These are phyloP conservation scores for Raphanus sativus DNA, from an alignment of 345 rosid species.

Conservation along the genomic window DNA sequence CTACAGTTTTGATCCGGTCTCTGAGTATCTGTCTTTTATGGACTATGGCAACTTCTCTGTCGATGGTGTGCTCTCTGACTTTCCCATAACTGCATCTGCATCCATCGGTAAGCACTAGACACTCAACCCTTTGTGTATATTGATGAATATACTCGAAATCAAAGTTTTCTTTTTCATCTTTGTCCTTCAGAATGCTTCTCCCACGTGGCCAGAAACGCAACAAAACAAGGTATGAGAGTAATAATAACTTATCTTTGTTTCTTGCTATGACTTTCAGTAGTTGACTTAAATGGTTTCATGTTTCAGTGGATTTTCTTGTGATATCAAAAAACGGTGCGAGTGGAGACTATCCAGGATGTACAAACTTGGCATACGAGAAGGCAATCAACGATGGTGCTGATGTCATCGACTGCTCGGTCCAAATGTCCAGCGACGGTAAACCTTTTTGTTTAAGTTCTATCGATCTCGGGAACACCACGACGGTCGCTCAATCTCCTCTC, in stretches of 20 bases:
- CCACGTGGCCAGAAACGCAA: slow-evolving; percentile 54
- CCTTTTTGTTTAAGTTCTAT: slow-evolving; percentile 68
- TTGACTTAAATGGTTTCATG: slow-evolving; percentile 27
- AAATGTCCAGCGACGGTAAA: slow-evolving; percentile 69
- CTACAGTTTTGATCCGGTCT: slow-evolving; percentile 77
- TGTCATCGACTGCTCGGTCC: slow-evolving; percentile 83
- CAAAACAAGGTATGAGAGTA: slow-evolving; percentile 55
- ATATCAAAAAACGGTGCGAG: slow-evolving; percentile 86
- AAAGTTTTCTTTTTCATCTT: neutral
- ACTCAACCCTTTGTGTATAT: no score
- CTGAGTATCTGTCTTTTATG: slow-evolving; percentile 64
- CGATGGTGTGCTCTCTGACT: slow-evolving; percentile 89
- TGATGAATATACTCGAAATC: neutral
- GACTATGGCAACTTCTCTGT: slow-evolving; percentile 84
- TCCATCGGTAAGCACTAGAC: slow-evolving; percentile 69
- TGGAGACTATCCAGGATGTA: slow-evolving; percentile 91
- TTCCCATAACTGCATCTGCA: slow-evolving; percentile 75
- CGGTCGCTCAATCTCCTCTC: slow-evolving; percentile 38
- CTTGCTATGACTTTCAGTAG: slow-evolving; percentile 5
- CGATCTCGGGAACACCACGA: slow-evolving; percentile 56
- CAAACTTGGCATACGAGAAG: slow-evolving; percentile 63
- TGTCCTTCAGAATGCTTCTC: slow-evolving; percentile 75
- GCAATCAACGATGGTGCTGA: slow-evolving; percentile 76
- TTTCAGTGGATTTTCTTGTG: slow-evolving; percentile 50
- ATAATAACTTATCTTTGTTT: neutral